phyloP scores from a whole-genome alignment of 805 yeast species.

The Myxozyma sirexii region DNA sequence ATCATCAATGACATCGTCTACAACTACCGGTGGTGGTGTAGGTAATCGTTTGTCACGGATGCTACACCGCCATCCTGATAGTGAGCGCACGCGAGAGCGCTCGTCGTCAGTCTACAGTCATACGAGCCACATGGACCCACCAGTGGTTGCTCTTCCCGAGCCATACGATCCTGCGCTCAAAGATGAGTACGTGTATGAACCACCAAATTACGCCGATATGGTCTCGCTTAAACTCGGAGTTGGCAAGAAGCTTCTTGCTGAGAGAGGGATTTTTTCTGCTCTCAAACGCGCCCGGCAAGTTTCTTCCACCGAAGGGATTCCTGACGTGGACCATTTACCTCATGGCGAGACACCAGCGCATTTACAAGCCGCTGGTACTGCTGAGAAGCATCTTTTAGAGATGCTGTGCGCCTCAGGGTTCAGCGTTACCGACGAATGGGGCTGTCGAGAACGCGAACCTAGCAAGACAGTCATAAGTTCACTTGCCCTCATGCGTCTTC shows the following conservation, averaged over 20 bases:
- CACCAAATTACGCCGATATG: constrained; percentile 54
- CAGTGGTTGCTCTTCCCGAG: constrained; percentile 9
- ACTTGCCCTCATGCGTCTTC: constrained; percentile 64
- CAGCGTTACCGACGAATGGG: constrained; percentile 71
- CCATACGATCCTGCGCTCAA: constrained; percentile 12
- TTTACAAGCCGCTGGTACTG: constrained; percentile 57
- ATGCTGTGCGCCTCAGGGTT: constrained; percentile 95
- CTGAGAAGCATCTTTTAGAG: constrained; percentile 91
- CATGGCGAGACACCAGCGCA: constrained; percentile 29
- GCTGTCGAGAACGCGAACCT: constrained; percentile 84
- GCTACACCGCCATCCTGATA: constrained; percentile 13
- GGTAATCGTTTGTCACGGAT: constrained; percentile 19
- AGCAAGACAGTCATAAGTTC: constrained; percentile 85
- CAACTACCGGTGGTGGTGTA: neutral
- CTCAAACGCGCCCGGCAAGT: constrained; percentile 33
- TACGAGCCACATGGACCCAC: neutral
- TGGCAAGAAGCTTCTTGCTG: constrained; percentile 63
- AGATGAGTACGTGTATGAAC: constrained; percentile 12
- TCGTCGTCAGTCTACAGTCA: constrained; percentile 7
- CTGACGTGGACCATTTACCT: constrained; percentile 5
- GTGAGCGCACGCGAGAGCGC: neutral
- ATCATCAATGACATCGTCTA: neutral
- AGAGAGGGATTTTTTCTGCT: constrained; percentile 74
- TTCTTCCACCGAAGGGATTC: neutral
- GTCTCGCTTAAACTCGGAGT: constrained; percentile 70